Evolutionary conservation across 805 yeast species (phyloP), one percentile per base, ranked within the genome.

Genomic region (Lipomyces kockii): DNA sequence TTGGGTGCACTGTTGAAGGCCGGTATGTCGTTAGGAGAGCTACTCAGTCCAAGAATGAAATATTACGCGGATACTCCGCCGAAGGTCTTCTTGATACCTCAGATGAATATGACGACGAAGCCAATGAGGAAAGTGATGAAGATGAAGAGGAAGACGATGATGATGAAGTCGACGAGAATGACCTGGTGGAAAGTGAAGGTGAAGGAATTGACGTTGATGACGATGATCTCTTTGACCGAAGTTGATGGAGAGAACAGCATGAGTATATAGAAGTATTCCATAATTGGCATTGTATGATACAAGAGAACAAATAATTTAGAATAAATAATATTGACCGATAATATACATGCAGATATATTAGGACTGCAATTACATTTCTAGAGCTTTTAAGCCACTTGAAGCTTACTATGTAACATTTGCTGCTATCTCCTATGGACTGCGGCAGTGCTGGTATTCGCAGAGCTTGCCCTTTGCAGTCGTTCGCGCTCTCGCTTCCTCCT

Each of bases 1-100:
- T 87, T 14, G 89, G 89, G 73, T 94, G 97, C 82, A 88, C 90
- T 70, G 89, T 95, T 32, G 98, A 93, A 78, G 91, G 96, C 9
- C 82, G 87, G 0, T 91, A 88, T 76, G 82, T 81, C 22, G 93
- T 95, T 27, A 82, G 85, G 2, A 80, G 85, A 73, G 87, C 88
- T 62, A 80, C 79, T 2, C 78, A 74, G 59, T 74, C 81, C 67
- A 84, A 83, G 69, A 74, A 74, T 61, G 77, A 73, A 34, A 70
- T 73, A 25, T 60, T 76, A 57, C 65, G 83, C 78, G 60, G 83
- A 76, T 72, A 81, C 78, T 14, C 76, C 77, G 73, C 78, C 75
- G 71, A 79, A 25, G 75, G 79, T 3, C 72, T 83, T 59, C 63
- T 77, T 43, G 74, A 72, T 43, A 74, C 78, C 35, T 78, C 68